phyloP scores from a whole-genome alignment of 176 grass and related monocot species.

The Microstegium vimineum region DNA sequence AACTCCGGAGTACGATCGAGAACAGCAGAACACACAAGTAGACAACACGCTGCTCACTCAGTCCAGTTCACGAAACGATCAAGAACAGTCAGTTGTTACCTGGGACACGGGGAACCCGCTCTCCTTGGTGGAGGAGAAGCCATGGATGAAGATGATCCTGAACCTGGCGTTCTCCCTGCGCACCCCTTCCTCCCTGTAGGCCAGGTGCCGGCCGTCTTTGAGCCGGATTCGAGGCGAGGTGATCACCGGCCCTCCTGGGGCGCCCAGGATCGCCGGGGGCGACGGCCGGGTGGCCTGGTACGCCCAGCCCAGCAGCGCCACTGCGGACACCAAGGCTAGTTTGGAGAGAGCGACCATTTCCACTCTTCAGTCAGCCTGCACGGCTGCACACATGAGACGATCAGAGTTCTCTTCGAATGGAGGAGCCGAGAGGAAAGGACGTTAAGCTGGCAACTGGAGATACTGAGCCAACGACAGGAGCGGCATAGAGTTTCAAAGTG shows the following conservation, averaged over 20 bases:
- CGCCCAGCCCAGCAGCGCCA: conserved; percentile 25
- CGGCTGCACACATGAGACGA: no score
- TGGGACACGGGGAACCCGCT: conserved; percentile 27
- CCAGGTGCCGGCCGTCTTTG: conserved; percentile 58
- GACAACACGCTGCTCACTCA: background rate
- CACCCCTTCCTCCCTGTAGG: conserved; percentile 60
- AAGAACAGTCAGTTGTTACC: background rate
- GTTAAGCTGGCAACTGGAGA: background rate
- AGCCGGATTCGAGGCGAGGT: conserved; percentile 49
- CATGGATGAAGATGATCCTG: conserved; percentile 50
- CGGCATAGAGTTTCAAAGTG: no score
- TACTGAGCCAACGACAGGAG: background rate
- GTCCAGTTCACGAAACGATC: background rate
- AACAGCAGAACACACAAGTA: background rate
- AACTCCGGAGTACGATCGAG: background rate
- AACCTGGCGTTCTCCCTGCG: conserved; percentile 44
- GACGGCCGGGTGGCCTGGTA: conserved; percentile 44
- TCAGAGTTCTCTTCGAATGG: background rate
- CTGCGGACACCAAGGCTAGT: background rate
- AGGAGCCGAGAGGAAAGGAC: no score
- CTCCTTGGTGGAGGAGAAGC: conserved; percentile 47
- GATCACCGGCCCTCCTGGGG: conserved; percentile 34
- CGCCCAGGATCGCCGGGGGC: conserved; percentile 41
- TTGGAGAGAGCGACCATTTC: conserved; percentile 4
- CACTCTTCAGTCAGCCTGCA: background rate